Percentiles rank a stretch among this genome's conserved stretches.
Evolutionary conservation across 2,329 filamentous ascomycete genomes (phyloP).

Genomic region (Pseudocercospora fuligena): DNA sequence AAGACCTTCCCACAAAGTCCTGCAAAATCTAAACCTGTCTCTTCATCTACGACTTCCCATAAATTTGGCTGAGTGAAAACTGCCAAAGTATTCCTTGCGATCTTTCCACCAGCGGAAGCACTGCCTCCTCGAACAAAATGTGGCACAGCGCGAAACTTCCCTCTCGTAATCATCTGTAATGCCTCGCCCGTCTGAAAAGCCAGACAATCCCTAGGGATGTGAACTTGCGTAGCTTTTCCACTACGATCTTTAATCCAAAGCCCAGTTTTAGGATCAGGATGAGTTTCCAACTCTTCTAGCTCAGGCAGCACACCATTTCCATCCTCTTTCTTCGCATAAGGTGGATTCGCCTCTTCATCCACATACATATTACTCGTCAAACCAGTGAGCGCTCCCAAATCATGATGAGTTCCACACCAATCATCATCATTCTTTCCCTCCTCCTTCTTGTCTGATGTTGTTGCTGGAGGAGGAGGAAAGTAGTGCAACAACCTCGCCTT

Average conservation of each 20-base stretch:
- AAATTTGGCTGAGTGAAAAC: slow-evolving; percentile 98
- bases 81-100: slow-evolving; percentile 78
- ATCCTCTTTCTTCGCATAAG: slow-evolving; percentile 29
- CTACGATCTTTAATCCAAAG: slow-evolving; percentile 92
- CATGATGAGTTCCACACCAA: slow-evolving; percentile 91
- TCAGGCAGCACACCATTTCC: slow-evolving; percentile 4
- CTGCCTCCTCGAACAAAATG: slow-evolving; percentile 84
- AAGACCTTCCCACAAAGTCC: slow-evolving; percentile 29
- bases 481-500: slow-evolving; percentile 94
- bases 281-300: slow-evolving; percentile 72
- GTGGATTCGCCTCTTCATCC: slow-evolving; percentile 65
- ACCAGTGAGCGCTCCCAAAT: slow-evolving; percentile 92
- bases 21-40: slow-evolving; percentile 51
- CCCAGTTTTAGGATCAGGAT: slow-evolving; percentile 82
- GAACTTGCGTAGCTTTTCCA: slow-evolving; percentile 84
- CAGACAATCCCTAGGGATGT: slow-evolving; percentile 87
- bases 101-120: slow-evolving; percentile 55
- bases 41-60: slow-evolving; percentile 74
- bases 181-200: slow-evolving; percentile 96
- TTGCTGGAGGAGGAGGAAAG: slow-evolving; percentile 62
- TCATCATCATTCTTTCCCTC: slow-evolving; percentile 68
- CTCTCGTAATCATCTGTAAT: slow-evolving; percentile 86
- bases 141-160: slow-evolving; percentile 89
- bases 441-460: slow-evolving; percentile 44
- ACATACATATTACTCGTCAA: slow-evolving; percentile 96